Percentiles rank a stretch among this genome's conserved stretches.
phyloP scores from a whole-genome alignment of 192 early-diverging fungal genomes.

The Backusella parvicylindrica region DNA sequence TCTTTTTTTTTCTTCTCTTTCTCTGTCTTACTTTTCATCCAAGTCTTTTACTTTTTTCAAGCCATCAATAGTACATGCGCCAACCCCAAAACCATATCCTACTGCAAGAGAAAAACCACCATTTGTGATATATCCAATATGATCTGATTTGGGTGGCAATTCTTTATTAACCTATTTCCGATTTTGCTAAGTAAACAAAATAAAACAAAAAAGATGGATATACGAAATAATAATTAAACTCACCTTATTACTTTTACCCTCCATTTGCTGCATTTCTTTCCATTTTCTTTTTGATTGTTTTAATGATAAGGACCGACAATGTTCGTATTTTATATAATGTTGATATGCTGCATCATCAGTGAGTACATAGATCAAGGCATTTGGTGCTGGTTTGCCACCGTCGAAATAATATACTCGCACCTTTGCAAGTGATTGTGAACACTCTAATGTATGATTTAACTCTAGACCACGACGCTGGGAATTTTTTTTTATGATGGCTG shows the following conservation, averaged over 20 bases:
- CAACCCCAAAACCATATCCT: slow-evolving; percentile 63
- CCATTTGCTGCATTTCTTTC: slow-evolving; percentile 23
- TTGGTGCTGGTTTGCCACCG: slow-evolving; percentile 43
- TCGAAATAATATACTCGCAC: slow-evolving; percentile 49
- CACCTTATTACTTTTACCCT: background rate
- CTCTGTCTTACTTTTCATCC: slow-evolving; percentile 22
- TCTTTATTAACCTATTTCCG: slow-evolving; percentile 30
- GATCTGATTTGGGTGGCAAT: slow-evolving; percentile 27
- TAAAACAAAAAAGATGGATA: background rate
- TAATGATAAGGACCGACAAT: background rate
- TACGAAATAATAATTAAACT: background rate
- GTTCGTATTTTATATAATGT: slow-evolving; percentile 30
- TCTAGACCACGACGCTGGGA: background rate
- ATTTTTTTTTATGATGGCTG: background rate
- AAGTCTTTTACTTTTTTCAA: slow-evolving; percentile 40
- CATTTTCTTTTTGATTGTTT: slow-evolving; percentile 23
- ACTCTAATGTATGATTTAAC: slow-evolving; percentile 15
- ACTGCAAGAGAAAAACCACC: slow-evolving; percentile 62
- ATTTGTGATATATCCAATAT: slow-evolving; percentile 69
- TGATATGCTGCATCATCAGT: slow-evolving; percentile 39
- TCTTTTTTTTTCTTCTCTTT: slow-evolving; percentile 1
- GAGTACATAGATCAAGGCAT: slow-evolving; percentile 55
- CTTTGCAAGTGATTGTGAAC: slow-evolving; percentile 40
- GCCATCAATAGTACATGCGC: slow-evolving; percentile 52
- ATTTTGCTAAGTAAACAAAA: background rate